Evolutionary conservation across 768 basidiomycete species (phyloP).

Genomic region (Chiua virens): DNA sequence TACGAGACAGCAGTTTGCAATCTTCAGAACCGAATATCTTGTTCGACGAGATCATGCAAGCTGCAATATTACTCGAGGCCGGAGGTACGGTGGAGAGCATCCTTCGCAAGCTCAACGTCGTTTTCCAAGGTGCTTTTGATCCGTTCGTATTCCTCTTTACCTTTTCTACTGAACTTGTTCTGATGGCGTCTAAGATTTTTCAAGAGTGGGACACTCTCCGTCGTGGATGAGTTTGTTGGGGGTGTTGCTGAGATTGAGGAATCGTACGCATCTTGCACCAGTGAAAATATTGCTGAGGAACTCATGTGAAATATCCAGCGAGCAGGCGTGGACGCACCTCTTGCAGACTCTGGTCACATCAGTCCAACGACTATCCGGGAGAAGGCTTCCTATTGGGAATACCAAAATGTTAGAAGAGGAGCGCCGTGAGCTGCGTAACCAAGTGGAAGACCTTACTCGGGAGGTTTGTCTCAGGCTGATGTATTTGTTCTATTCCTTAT

Average conservation of each 20-base stretch:
- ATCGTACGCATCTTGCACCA: conserved; percentile 47
- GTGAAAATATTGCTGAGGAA: conserved; percentile 1
- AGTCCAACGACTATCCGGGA: conserved; percentile 66
- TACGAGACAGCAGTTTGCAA: conserved; percentile 26
- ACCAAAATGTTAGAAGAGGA: conserved; percentile 53
- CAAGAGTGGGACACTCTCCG: conserved; percentile 56
- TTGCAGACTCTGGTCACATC: conserved; percentile 60
- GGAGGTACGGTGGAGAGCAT: conserved; percentile 51
- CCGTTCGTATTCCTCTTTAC: conserved; percentile 44
- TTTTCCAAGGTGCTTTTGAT: conserved; percentile 61
- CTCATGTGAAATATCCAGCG: conserved; percentile 41
- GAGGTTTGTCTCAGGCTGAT: conserved; percentile 58
- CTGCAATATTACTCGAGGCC: conserved; percentile 47
- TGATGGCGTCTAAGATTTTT: conserved; percentile 46
- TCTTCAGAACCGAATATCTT: conserved; percentile 52
- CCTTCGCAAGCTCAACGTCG: conserved; percentile 51
- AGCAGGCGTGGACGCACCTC: conserved; percentile 63
- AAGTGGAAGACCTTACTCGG: conserved; percentile 62
- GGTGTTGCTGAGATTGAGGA: conserved; percentile 58
- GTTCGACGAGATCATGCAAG: conserved; percentile 58
- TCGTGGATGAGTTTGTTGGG: conserved; percentile 66
- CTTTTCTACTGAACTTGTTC: neutral
- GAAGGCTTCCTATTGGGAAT: conserved; percentile 54
- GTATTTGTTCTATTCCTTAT: neutral
- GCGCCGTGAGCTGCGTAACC: conserved; percentile 53